Conservation (phyloP, 2,329 filamentous ascomycete species). For the Rutstroemia sp. region DNA sequence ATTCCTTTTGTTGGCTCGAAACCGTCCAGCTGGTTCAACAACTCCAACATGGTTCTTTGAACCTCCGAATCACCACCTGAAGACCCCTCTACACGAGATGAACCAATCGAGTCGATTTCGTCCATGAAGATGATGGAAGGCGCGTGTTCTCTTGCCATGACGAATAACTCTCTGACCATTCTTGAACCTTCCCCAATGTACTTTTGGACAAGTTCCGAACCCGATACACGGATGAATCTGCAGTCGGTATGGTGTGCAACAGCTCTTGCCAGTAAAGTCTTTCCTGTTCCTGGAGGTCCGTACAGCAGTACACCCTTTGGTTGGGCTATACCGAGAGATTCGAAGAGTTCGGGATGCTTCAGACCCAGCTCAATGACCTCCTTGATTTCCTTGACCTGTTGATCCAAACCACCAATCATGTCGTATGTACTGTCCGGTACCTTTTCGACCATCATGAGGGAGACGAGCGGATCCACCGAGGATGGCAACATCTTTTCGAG, state of each 20-base stretch:
- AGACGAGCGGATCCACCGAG: slow-evolving; percentile 95
- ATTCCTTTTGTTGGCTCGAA: slow-evolving; percentile 99
- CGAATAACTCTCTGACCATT: slow-evolving; percentile 98
- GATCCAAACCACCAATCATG: slow-evolving; percentile 98
- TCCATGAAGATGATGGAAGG: slow-evolving; percentile 99
- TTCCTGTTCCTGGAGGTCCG: slow-evolving; percentile 92
- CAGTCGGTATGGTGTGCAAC: slow-evolving; percentile 98
- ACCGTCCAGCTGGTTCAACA: slow-evolving; percentile 95
- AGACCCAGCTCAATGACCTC: slow-evolving; percentile 98
- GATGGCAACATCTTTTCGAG: slow-evolving; percentile 97
- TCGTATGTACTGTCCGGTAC: slow-evolving; percentile 99
- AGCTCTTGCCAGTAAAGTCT: slow-evolving; percentile 88
- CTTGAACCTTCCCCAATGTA: slow-evolving; percentile 97
- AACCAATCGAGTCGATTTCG: slow-evolving; percentile 98
- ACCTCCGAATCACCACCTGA: slow-evolving; percentile 96
- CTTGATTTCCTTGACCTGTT: slow-evolving; percentile 99
- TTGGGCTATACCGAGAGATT: slow-evolving; percentile 97
- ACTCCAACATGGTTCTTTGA: slow-evolving; percentile 95
- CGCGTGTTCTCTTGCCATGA: slow-evolving; percentile 97
- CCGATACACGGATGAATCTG: slow-evolving; percentile 97
- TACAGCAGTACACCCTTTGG: slow-evolving; percentile 97
- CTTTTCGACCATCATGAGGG: slow-evolving; percentile 99
- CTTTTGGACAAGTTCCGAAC: slow-evolving; percentile 95
- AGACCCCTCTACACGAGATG: slow-evolving; percentile 90
- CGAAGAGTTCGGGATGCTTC: slow-evolving; percentile 97